A percentile compares a stretch with the other conserved stretches of the same genome.
These are phyloP conservation scores for Tetracentron sinense DNA, from an alignment of 164 flowering plant species.

Conservation along the genomic window DNA sequence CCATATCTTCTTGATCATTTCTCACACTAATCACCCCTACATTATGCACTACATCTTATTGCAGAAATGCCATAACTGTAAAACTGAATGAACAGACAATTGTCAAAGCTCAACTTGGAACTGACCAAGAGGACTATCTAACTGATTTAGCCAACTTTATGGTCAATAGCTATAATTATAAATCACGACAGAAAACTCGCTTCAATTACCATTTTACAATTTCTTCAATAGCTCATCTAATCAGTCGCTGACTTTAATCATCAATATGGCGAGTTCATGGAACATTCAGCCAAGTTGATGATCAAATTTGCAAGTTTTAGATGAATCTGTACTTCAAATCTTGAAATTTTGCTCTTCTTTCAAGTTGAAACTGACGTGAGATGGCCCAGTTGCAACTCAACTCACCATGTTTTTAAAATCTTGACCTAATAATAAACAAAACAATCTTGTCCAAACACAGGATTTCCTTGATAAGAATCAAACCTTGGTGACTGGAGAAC, in stretches of 20 bases:
- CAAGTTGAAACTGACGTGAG: neutral
- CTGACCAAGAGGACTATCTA: neutral
- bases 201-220: no score
- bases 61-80: neutral
- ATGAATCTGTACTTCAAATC: neutral
- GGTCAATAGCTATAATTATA: neutral
- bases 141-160: neutral
- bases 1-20: neutral
- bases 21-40: no score
- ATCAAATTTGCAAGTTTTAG: neutral
- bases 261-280: no score
- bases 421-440: neutral
- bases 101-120: neutral
- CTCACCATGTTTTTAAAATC: neutral
- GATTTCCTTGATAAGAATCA: conserved; percentile 1
- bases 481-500: conserved; percentile 55
- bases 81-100: no score
- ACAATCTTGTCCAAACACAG: neutral
- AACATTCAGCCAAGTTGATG: no score
- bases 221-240: neutral
- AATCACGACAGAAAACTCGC: neutral
- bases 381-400: neutral
- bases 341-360: neutral
- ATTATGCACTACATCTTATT: no score
- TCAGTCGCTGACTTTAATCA: no score